Percentiles rank a stretch among this genome's conserved stretches.
phyloP scores from a whole-genome alignment of 768 basidiomycete genomes.

The Jaapia argillacea region DNA sequence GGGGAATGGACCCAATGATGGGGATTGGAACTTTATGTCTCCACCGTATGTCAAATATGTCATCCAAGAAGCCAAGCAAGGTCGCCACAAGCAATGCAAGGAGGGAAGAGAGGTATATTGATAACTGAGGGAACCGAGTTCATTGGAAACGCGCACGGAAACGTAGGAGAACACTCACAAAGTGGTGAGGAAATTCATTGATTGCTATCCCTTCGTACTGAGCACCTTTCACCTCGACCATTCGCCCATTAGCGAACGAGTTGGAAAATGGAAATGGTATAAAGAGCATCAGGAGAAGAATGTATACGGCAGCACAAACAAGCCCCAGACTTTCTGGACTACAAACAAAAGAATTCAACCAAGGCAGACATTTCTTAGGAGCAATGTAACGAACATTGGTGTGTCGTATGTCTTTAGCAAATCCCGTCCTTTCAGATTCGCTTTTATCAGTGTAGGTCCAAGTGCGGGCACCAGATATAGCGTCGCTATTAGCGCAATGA shows the following conservation, averaged over 20 bases:
- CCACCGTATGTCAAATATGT: slow-evolving; percentile 98
- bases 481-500: slow-evolving; percentile 73
- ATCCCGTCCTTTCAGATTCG: slow-evolving; percentile 80
- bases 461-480: slow-evolving; percentile 77
- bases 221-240: slow-evolving; percentile 26
- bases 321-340: slow-evolving; percentile 95
- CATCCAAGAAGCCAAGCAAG: slow-evolving; percentile 91
- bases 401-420: slow-evolving; percentile 72
- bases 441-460: slow-evolving; percentile 69
- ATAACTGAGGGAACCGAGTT: slow-evolving; percentile 39
- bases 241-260: slow-evolving; percentile 38
- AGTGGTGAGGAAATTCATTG: slow-evolving; percentile 67
- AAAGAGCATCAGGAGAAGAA: slow-evolving; percentile 79
- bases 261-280: slow-evolving; percentile 93
- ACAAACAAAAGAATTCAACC: no score
- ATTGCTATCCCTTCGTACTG: slow-evolving; percentile 48
- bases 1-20: slow-evolving; percentile 88
- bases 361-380: no score
- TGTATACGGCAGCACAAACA: slow-evolving; percentile 83
- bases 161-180: slow-evolving; percentile 33
- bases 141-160: not conserved
- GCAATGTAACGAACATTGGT: slow-evolving; percentile 54
- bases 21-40: slow-evolving; percentile 96
- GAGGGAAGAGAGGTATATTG: slow-evolving; percentile 87
- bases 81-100: slow-evolving; percentile 91